phyloP scores from a whole-genome alignment of 2,329 filamentous ascomycete species.

The Colletotrichum eremochloae region DNA sequence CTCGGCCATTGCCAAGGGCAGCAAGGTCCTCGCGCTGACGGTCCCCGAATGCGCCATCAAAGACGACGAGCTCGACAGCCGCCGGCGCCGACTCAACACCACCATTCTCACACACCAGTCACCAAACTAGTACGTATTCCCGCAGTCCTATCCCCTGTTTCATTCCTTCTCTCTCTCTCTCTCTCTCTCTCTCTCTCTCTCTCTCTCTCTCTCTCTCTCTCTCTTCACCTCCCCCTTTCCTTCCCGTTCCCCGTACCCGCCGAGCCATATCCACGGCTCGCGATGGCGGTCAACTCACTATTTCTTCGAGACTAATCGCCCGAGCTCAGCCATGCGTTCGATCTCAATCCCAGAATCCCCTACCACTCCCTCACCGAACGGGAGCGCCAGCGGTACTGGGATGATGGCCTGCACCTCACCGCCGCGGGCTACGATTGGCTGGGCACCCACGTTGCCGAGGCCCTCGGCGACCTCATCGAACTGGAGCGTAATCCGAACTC shows the following conservation, averaged over 20 bases:
- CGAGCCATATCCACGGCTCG: no score
- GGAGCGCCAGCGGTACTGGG: conserved; percentile 67
- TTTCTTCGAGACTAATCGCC: conserved; percentile 4
- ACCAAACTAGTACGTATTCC: conserved; percentile 64
- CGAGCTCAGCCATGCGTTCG: conserved; percentile 64
- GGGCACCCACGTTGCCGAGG: conserved; percentile 68
- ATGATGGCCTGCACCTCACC: conserved; percentile 72
- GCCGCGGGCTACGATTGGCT: conserved; percentile 72
- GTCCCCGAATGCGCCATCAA: conserved; percentile 65
- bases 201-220: neutral
- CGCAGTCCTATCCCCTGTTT: neutral
- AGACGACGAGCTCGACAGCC: conserved; percentile 48
- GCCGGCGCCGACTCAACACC: conserved; percentile 63
- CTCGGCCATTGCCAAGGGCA: conserved; percentile 61
- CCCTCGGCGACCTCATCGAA: conserved; percentile 59
- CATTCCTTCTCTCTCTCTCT: neutral
- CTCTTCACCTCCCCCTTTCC: neutral
- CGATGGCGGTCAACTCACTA: neutral
- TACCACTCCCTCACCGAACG: conserved; percentile 63
- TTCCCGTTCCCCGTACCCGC: neutral
- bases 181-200: neutral
- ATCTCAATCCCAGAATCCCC: conserved; percentile 68
- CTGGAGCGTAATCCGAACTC: conserved; percentile 36
- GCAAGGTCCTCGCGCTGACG: conserved; percentile 73
- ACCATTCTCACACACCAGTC: conserved; percentile 64